phyloP scores from a whole-genome alignment of 495 filamentous ascomycete genomes.

The Lasiosphaeria miniovina region DNA sequence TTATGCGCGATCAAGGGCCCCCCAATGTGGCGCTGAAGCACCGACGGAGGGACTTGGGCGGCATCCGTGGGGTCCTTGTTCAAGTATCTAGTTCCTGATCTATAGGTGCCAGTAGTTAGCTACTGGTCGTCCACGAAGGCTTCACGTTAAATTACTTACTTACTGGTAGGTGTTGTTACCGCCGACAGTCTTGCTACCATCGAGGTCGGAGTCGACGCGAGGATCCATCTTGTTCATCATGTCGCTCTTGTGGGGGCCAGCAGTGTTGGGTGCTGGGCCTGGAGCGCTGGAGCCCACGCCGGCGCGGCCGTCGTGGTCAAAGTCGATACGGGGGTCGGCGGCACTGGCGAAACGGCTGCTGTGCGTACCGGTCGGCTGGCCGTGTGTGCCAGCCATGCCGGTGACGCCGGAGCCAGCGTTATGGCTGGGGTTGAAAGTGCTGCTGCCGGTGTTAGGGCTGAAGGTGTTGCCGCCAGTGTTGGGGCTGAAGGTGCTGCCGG shows the following conservation, averaged over 20 bases:
- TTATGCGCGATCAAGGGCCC: slow-evolving; percentile 39
- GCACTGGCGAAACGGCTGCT: slow-evolving; percentile 55
- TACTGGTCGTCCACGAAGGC: not conserved
- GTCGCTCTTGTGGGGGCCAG: slow-evolving; percentile 54
- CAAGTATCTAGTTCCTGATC: slow-evolving; percentile 1
- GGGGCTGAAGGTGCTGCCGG: slow-evolving; percentile 14
- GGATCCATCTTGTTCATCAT: slow-evolving; percentile 54
- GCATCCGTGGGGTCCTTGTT: slow-evolving; percentile 45
- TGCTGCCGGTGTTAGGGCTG: slow-evolving; percentile 11
- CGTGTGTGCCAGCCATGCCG: slow-evolving; percentile 30
- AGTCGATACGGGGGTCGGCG: slow-evolving; percentile 47
- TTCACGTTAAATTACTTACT: slow-evolving; percentile 34
- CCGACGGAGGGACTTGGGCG: slow-evolving; percentile 47
- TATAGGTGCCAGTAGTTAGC: not conserved
- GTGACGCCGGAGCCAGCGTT: slow-evolving; percentile 31
- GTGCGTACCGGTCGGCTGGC: slow-evolving; percentile 31
- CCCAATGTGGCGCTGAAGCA: slow-evolving; percentile 36
- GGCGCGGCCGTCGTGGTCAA: slow-evolving; percentile 38
- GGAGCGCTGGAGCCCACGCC: slow-evolving; percentile 27
- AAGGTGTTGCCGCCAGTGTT: slow-evolving; percentile 14
- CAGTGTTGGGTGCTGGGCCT: slow-evolving; percentile 42
- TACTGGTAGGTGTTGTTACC: slow-evolving; percentile 46
- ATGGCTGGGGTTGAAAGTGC: slow-evolving; percentile 20
- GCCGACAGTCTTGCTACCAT: slow-evolving; percentile 43
- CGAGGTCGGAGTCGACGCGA: slow-evolving; percentile 50